Conservation (phyloP, 208 protist genomes). For the Crithidia fasciculata region DNA sequence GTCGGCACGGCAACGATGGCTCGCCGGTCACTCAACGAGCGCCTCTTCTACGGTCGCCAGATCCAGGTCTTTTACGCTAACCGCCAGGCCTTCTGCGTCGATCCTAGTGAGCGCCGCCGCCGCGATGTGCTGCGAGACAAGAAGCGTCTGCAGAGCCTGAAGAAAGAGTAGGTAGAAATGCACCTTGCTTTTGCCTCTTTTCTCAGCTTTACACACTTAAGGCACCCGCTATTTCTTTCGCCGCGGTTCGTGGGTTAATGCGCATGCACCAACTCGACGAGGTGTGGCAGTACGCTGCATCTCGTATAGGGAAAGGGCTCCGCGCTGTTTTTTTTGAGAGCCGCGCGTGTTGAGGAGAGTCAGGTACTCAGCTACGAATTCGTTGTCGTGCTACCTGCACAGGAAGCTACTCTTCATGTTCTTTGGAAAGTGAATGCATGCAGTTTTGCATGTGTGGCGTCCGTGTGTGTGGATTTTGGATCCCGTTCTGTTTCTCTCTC, state of each 20-base stretch:
- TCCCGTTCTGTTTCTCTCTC: too few relatives aligned
- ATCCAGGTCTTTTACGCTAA: slow-evolving; percentile 85
- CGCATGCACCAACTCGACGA: too few relatives aligned
- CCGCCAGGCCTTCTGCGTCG: slow-evolving; percentile 71
- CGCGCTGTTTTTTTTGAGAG: too few relatives aligned
- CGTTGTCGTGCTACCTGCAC: too few relatives aligned
- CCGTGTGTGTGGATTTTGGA: too few relatives aligned
- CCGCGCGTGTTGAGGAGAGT: too few relatives aligned
- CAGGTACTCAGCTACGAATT: too few relatives aligned
- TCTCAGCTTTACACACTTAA: neutral
- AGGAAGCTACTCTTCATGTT: neutral
- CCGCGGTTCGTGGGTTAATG: too few relatives aligned
- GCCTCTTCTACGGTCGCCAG: slow-evolving; percentile 71
- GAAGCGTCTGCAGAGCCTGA: slow-evolving; percentile 20
- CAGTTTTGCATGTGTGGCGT: too few relatives aligned
- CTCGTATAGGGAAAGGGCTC: too few relatives aligned
- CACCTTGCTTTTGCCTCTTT: neutral
- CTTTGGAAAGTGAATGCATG: neutral
- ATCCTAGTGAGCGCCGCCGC: slow-evolving; percentile 65
- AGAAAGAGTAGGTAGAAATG: slow-evolving; percentile 10
- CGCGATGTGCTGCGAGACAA: slow-evolving; percentile 56
- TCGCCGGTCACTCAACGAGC: slow-evolving; percentile 64
- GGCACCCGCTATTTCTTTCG: too few relatives aligned
- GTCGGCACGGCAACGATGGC: slow-evolving; percentile 82
- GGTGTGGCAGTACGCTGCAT: too few relatives aligned